Conservation (phyloP, 441 rosid genomes). For the Metrosideros polymorpha region DNA sequence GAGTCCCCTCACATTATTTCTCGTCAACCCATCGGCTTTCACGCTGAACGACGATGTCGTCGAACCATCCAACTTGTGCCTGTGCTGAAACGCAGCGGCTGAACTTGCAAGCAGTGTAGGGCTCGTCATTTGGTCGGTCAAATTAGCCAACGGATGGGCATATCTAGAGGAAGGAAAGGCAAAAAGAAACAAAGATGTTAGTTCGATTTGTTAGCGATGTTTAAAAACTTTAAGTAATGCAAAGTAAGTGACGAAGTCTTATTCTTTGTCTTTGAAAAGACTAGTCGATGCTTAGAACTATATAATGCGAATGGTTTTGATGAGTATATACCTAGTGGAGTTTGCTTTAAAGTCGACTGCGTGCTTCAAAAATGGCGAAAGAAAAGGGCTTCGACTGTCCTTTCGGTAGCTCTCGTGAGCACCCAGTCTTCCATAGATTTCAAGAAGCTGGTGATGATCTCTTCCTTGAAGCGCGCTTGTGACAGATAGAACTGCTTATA, state of each 20-base stretch:
- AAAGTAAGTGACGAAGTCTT: not conserved
- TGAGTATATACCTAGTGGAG: not conserved
- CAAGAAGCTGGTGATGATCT: slow-evolving; percentile 1
- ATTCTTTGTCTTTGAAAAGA: not conserved
- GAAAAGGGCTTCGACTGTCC: slow-evolving; percentile 28
- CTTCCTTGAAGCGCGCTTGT: slow-evolving; percentile 19
- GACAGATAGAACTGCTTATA: slow-evolving; percentile 24
- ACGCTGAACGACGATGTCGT: not conserved
- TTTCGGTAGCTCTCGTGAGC: slow-evolving; percentile 29
- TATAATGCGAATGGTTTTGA: not conserved
- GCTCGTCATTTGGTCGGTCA: not conserved
- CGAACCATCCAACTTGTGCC: not conserved
- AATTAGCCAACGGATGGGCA: not conserved
- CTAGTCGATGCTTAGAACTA: not conserved
- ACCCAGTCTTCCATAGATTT: slow-evolving; percentile 9
- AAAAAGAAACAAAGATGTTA: not conserved
- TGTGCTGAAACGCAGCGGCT: not conserved
- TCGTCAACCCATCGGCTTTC: not conserved
- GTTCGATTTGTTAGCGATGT: not conserved
- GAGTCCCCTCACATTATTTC: slow-evolving; percentile 15
- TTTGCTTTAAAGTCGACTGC: slow-evolving; percentile 8
- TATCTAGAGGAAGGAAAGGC: not conserved
- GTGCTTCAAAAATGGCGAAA: slow-evolving; percentile 13
- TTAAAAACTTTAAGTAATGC: not conserved
- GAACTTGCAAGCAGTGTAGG: not conserved